Evolutionary conservation across 2,329 filamentous ascomycete species (phyloP), one percentile per base, ranked within the genome.

Genomic region (Alternaria conjuncta): DNA sequence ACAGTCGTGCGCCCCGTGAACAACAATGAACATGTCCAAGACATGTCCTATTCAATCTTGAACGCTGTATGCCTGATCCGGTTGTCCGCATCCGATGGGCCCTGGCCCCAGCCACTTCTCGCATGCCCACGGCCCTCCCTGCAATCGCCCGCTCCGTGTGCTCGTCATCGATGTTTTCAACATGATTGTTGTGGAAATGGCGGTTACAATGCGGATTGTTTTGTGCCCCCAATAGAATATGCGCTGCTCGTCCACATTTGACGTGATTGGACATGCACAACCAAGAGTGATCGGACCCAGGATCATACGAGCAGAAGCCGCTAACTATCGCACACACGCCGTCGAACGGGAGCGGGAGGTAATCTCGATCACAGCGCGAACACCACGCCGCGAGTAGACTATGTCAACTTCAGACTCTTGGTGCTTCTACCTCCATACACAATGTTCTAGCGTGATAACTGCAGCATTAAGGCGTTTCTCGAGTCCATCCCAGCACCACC

Each of bases 271-370:
- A 20, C 11, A 47, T 13, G 3, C 28, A 50, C 41, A 25, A 60
- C 64, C 60, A 67, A 66, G 70, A 64, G 45, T 70, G 72, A 76
- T 75, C 73, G 55, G 73, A 73, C 65, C 73, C 68, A 73, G 73
- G 73, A 72, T 76, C 46, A 61, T 64, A 66, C 57, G 60, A 68
- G 47, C 49, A 68, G 66, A 59, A 71, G 68, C 66, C 71, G 66
- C 72, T 77, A 76, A 61, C 61, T 47, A 63, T 69, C 70, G 64
- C 58, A 64, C 60, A 61, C 66, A 64, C 71, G 71, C 71, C 73
- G 68, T 75, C 69, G 65, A 72, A 66, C 71, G 74, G 75, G 74
- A 73, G 67, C 75, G 73, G 74, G 74, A 72, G 64, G 61, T 59
- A 70, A 63, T 69, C 64, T 72, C 66, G 64, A 71, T 72, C 69